phyloP scores from a whole-genome alignment of 2,329 filamentous ascomycete genomes.

The Aspergillus udagawae region DNA sequence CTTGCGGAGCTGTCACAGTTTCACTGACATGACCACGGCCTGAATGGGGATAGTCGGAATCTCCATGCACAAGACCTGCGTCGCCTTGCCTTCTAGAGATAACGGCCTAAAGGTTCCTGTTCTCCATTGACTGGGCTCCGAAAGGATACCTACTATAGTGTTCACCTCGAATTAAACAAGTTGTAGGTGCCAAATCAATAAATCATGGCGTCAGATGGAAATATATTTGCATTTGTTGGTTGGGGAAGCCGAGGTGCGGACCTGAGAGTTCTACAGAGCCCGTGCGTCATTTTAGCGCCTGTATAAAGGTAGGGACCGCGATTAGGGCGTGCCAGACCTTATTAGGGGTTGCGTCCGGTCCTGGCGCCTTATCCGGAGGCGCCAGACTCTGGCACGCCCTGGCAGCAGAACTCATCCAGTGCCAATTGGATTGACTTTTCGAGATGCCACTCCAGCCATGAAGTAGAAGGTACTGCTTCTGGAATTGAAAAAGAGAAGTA shows the following conservation, averaged over 20 bases:
- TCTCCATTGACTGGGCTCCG: background rate
- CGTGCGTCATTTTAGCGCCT: too few relatives aligned
- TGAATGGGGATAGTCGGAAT: conserved; percentile 20
- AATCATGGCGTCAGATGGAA: background rate
- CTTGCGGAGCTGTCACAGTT: conserved; percentile 28
- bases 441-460: too few relatives aligned
- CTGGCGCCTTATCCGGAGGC: too few relatives aligned
- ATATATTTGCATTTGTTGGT: background rate
- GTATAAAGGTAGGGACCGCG: too few relatives aligned
- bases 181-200: background rate
- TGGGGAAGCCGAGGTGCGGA: background rate
- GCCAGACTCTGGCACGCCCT: background rate
- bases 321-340: too few relatives aligned
- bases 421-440: too few relatives aligned
- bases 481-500: background rate
- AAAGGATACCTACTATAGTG: background rate
- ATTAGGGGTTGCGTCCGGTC: too few relatives aligned
- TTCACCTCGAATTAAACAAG: background rate
- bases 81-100: background rate
- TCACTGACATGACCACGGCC: conserved; percentile 20
- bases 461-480: background rate
- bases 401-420: background rate
- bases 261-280: background rate
- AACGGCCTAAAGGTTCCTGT: background rate
- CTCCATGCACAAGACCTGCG: conserved; percentile 29